Percentiles rank a stretch among this genome's conserved stretches.
Conservation (phyloP, 768 basidiomycete genomes). For the Psilocybe tampanensis region DNA sequence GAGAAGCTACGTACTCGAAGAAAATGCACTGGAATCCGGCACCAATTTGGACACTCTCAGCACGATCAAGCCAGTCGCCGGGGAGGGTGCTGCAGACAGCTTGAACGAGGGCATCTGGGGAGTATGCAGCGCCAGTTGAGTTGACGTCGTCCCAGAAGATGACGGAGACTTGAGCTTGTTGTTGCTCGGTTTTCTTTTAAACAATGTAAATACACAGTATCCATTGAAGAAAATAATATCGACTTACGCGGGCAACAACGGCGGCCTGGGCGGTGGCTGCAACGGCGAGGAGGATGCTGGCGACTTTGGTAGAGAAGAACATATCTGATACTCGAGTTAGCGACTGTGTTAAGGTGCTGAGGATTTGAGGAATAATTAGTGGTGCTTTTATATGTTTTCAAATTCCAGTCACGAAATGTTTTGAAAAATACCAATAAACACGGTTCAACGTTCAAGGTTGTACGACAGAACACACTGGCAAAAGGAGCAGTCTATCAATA, state of each 20-base stretch:
- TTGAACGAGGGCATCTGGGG: background rate
- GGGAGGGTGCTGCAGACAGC: background rate
- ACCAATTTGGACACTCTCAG: background rate
- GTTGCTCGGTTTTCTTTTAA: background rate
- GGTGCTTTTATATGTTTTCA: background rate
- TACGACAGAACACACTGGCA: too few relatives aligned
- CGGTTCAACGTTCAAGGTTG: too few relatives aligned
- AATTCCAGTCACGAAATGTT: background rate
- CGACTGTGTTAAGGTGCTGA: background rate
- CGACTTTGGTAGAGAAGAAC: background rate
- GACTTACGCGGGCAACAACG: background rate
- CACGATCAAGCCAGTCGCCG: background rate
- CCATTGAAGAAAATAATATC: background rate
- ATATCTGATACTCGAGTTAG: background rate
- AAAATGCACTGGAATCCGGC: background rate
- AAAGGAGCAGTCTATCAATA: too few relatives aligned
- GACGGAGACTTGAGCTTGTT: background rate
- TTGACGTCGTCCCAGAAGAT: background rate
- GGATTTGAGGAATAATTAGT: background rate
- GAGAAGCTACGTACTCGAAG: background rate
- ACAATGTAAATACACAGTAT: background rate
- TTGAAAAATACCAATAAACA: background rate
- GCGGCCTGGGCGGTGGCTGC: background rate
- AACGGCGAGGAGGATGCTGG: background rate
- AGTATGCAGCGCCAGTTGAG: background rate